phyloP scores from a whole-genome alignment of 2,329 filamentous ascomycete genomes.

The Harringtonia aguacate region DNA sequence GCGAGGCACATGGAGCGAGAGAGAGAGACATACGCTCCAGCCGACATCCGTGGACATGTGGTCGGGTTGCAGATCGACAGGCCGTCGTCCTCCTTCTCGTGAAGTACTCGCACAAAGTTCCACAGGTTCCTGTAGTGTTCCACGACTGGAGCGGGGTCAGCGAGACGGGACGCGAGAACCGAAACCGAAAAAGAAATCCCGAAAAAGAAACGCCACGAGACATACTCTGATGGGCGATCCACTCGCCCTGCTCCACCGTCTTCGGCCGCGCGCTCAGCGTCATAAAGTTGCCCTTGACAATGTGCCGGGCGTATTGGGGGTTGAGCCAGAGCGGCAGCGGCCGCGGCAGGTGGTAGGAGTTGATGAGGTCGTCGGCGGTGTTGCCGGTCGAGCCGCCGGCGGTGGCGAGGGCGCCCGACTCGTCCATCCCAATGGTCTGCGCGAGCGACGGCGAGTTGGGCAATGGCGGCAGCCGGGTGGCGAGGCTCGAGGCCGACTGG shows the following conservation, averaged over 20 bases:
- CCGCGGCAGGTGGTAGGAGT: slow-evolving; percentile 53
- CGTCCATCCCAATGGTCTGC: slow-evolving; percentile 59
- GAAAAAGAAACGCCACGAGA: background rate
- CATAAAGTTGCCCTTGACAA: slow-evolving; percentile 97
- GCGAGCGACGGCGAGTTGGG: slow-evolving; percentile 53
- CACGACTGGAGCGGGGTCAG: slow-evolving; percentile 56
- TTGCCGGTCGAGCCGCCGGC: slow-evolving; percentile 18
- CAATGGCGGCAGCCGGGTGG: slow-evolving; percentile 50
- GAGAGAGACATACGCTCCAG: slow-evolving; percentile 84
- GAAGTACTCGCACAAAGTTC: slow-evolving; percentile 80
- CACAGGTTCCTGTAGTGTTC: slow-evolving; percentile 86
- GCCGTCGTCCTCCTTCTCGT: slow-evolving; percentile 73
- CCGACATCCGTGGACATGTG: slow-evolving; percentile 86
- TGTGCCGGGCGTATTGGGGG: slow-evolving; percentile 66
- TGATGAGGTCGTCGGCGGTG: slow-evolving; percentile 39
- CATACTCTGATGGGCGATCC: slow-evolving; percentile 87
- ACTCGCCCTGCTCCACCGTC: slow-evolving; percentile 88
- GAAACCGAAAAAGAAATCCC: background rate
- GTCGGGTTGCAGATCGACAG: slow-evolving; percentile 72
- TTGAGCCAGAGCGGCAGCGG: slow-evolving; percentile 66
- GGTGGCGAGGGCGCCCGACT: slow-evolving; percentile 36
- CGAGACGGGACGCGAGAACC: background rate
- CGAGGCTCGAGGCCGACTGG: slow-evolving; percentile 40
- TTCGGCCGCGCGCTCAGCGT: slow-evolving; percentile 86
- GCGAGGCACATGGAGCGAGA: too few relatives aligned